Conservation (phyloP, 768 basidiomycete species). For the Leucosporidium yakuticum region DNA sequence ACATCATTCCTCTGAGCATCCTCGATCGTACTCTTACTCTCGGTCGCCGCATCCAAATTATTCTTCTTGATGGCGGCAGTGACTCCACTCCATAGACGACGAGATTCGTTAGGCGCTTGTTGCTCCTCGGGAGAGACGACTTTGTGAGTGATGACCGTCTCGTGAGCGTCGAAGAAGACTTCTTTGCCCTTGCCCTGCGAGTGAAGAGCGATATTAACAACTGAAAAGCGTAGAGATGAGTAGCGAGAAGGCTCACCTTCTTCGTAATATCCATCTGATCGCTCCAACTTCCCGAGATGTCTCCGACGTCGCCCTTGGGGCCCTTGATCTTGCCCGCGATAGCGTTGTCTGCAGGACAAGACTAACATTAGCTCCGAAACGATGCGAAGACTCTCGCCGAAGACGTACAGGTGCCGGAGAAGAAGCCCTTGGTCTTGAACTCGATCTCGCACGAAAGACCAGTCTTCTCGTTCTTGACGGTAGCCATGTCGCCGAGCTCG, state of each 20-base stretch:
- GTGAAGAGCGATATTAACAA: no score
- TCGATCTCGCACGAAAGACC: slow-evolving; percentile 74
- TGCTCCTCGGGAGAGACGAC: slow-evolving; percentile 76
- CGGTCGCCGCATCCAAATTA: slow-evolving; percentile 92
- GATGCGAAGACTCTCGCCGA: no score
- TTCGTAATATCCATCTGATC: slow-evolving; percentile 77
- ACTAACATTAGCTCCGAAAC: not conserved
- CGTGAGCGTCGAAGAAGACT: slow-evolving; percentile 74
- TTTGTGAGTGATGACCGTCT: slow-evolving; percentile 70
- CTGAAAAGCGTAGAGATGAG: not conserved
- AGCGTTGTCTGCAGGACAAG: slow-evolving; percentile 60
- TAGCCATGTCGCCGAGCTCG: slow-evolving; percentile 85
- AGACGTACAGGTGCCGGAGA: slow-evolving; percentile 62
- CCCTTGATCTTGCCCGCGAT: slow-evolving; percentile 72
- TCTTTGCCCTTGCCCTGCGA: slow-evolving; percentile 61
- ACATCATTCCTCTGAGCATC: slow-evolving; percentile 82
- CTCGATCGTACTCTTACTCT: slow-evolving; percentile 82
- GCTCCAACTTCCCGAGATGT: slow-evolving; percentile 86
- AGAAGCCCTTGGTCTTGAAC: slow-evolving; percentile 99
- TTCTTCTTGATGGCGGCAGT: slow-evolving; percentile 76
- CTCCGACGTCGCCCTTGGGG: slow-evolving; percentile 63
- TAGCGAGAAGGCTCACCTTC: slow-evolving; percentile 53
- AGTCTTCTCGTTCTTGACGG: slow-evolving; percentile 72
- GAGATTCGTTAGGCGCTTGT: slow-evolving; percentile 85
- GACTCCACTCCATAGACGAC: slow-evolving; percentile 74